Conservation (phyloP, 2,329 filamentous ascomycete species). For the Sclerotinia nivalis region DNA sequence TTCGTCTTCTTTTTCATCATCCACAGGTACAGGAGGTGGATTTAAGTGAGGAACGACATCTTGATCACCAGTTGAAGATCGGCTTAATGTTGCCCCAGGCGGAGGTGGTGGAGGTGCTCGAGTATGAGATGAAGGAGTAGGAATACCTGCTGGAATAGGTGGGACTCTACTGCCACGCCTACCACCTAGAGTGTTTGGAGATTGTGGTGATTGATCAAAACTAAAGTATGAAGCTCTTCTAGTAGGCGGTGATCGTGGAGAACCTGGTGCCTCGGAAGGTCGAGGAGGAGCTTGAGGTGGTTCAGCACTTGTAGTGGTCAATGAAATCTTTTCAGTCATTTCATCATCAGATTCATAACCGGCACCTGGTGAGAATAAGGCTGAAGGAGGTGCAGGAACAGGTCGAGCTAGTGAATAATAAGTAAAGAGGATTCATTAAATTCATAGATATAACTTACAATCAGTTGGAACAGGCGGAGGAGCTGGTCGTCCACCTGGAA, state of each 20-base stretch:
- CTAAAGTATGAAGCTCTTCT: conserved; percentile 43
- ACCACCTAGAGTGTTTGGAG: conserved; percentile 47
- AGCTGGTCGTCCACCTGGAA: conserved; percentile 50
- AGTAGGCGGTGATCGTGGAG: conserved; percentile 49
- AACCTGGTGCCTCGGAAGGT: conserved; percentile 42
- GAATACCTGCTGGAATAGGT: conserved; percentile 60
- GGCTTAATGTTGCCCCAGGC: conserved; percentile 54
- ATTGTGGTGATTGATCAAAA: conserved; percentile 40
- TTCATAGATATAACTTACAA: conserved; percentile 51
- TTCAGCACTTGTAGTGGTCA: conserved; percentile 43
- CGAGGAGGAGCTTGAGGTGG: conserved; percentile 51
- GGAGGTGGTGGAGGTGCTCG: conserved; percentile 70
- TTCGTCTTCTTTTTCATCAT: conserved; percentile 81
- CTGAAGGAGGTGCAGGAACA: conserved; percentile 54
- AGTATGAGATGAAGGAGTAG: conserved; percentile 50
- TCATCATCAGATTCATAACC: conserved; percentile 92
- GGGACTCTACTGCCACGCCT: conserved; percentile 59
- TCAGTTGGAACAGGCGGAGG: conserved; percentile 61
- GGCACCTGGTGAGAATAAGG: conserved; percentile 65
- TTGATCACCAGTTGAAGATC: conserved; percentile 60
- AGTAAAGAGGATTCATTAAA: conserved; percentile 32
- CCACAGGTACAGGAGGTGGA: conserved; percentile 54
- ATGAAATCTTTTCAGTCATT: conserved; percentile 57
- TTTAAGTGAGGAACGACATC: conserved; percentile 48
- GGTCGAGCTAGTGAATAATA: conserved; percentile 58